Percentiles rank a stretch among this genome's conserved stretches.
Conservation (phyloP, 1,139 yeast genomes). For the Saccharomyces hybrid region DNA sequence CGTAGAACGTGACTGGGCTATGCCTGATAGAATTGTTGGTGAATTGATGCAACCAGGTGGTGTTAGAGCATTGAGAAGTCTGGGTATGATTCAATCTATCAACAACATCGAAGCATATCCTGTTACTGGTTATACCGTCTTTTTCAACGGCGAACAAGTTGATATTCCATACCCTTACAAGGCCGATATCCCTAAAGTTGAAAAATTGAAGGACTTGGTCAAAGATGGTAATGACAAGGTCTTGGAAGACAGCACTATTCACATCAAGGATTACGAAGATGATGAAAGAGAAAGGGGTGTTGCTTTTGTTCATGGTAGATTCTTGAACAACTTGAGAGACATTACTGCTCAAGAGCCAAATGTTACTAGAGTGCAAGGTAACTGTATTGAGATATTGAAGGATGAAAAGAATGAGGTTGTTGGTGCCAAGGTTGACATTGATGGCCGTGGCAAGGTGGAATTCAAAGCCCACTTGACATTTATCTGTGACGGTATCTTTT, state of each 20-base stretch:
- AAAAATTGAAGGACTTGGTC: constrained; percentile 50
- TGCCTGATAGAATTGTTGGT: constrained; percentile 95
- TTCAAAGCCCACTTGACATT: constrained; percentile 60
- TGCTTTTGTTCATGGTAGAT: constrained; percentile 88
- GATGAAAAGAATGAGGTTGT: constrained; percentile 48
- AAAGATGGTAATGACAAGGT: constrained; percentile 48
- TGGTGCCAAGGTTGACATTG: constrained; percentile 54
- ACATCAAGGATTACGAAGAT: constrained; percentile 48
- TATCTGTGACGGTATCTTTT: constrained; percentile 90
- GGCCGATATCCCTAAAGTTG: constrained; percentile 39
- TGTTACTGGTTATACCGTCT: constrained; percentile 74
- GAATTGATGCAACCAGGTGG: constrained; percentile 97
- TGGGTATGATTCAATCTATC: constrained; percentile 75
- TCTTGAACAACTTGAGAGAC: constrained; percentile 66
- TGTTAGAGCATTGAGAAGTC: constrained; percentile 63
- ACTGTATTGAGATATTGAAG: constrained; percentile 57
- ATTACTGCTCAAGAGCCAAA: constrained; percentile 62
- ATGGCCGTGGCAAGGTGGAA: constrained; percentile 32
- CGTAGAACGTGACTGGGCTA: constrained; percentile 80
- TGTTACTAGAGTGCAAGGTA: constrained; percentile 74
- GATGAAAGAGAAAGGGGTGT: constrained; percentile 65
- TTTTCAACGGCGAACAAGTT: constrained; percentile 51
- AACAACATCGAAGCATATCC: constrained; percentile 76
- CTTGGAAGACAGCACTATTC: constrained; percentile 44
- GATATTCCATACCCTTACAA: constrained; percentile 67